Evolutionary conservation across 163 green algal species (phyloP), one percentile per base, ranked within the genome.

Genomic region (Scenedesmus sp.): DNA sequence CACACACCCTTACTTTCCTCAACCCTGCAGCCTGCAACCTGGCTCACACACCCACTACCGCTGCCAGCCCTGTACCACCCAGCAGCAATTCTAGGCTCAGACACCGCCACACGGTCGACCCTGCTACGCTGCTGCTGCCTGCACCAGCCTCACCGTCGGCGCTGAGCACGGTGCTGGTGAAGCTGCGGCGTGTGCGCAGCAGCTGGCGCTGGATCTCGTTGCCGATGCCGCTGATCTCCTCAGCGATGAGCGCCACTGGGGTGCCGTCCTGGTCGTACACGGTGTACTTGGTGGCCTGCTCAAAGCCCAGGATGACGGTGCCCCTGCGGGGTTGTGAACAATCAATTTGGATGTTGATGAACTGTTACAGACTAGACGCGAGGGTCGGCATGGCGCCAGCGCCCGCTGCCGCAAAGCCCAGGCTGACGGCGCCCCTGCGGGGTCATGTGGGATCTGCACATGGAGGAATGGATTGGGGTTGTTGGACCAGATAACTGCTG

Each of bases 231-330:
- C 60, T 92, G 10, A 90, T 91, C 46, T 97, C 95, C 94, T 97
- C 94, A 62, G 94, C 93, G 10, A 96, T 95, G 52, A 96, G 88
- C 12, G 94, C 94, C 52, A 96, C 82, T 52, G 96, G 46, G 7
- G 87, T 83, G 23, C 95, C 96, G 12, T 82, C 66, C 91, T 97
- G 89, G 86, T 97, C 96, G 62, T 93, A 92, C 12, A 97, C 92
- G 3, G 91, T 95, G 92, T 97, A 97, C 84, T 94, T 94, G 83
- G 86, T 94, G 94, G 94, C 94, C 87, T 98, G 97, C 94, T 99
- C 97, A 90, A 97, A 99, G 0, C 97, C 97, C 79, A 99, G 95
- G 46, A 99, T 96, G 26, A 99, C 96, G 0, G 96, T 98, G 57
- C 96, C 97, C 97, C 96, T 98, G 93, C 59, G 34, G 34, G 34